A percentile compares a stretch with the other conserved stretches of the same genome.
phyloP scores from a whole-genome alignment of 208 protist species.

The Wallacemonas rigidus region DNA sequence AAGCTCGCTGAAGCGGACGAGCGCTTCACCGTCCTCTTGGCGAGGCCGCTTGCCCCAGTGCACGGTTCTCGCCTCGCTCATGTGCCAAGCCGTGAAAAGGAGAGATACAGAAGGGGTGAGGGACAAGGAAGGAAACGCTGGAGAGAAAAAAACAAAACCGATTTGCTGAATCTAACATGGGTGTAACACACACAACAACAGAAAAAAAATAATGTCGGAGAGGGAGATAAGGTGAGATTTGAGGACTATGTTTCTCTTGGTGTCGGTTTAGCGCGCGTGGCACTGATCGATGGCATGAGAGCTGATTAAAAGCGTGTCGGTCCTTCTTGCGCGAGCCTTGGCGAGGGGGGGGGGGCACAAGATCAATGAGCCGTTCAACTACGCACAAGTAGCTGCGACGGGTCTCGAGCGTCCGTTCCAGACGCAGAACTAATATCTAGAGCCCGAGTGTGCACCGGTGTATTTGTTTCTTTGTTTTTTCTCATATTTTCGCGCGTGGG shows the following conservation, averaged over 20 bases:
- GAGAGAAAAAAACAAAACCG: constrained; percentile 15
- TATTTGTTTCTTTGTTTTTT: background rate
- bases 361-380: too few species aligned
- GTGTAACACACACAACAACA: constrained; percentile 3
- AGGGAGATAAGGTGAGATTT: background rate
- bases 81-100: background rate
- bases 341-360: too few species aligned
- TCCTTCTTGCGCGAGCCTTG: too few species aligned
- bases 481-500: background rate
- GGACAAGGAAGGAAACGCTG: constrained; percentile 5
- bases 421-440: too few species aligned
- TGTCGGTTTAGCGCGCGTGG: too few species aligned
- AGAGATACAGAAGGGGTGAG: constrained; percentile 5
- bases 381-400: too few species aligned
- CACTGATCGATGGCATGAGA: too few species aligned
- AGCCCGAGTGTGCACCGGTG: background rate
- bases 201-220: constrained; percentile 15
- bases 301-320: too few species aligned
- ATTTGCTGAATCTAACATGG: background rate
- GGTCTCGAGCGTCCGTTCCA: too few species aligned
- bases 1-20: constrained; percentile 81
- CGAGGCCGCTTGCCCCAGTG: constrained; percentile 62
- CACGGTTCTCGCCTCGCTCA: constrained; percentile 22
- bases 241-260: too few species aligned
- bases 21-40: constrained; percentile 30